Base-by-base conservation (phyloP, 2,329 filamentous ascomycete genomes). In the Arachnomyces sp. region DNA sequence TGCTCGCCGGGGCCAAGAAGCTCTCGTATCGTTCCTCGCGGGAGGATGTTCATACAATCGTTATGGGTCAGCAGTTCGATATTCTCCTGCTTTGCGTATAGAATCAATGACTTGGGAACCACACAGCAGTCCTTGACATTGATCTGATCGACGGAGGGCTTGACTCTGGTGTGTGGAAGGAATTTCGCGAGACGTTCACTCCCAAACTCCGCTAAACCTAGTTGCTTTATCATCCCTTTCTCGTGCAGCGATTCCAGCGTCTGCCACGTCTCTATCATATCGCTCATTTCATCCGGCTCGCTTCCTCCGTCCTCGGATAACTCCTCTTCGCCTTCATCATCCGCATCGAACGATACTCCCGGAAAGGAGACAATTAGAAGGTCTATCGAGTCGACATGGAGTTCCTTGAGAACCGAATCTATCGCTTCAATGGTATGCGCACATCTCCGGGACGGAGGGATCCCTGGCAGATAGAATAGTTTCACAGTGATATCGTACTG, bases 401-500 rank as follows among this genome's bases (percentile, higher is more conserved):
- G 69, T 63, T 94, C 86, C 59, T 82, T 84, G 49, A 83, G 72
- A 7, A 96, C 89, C 7, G 95, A 66, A 38, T 78, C 71, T 50
- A 98, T 72, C 1, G 92, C 90, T 56, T 93, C 84, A 40, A 75
- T 67, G 7, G 85, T 84, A 57, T 95, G 82, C 40, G 72, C 69
- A 50, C 76, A 77, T 44, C 90, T 78, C 48, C 79, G 67, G 13
- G 73, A 72, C 2, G 77, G 67, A 7, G 81, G 73, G 39, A 86
- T 77, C 13, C 76, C 77, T 3, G 87, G 84, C 18, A 96, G 74
- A 63, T 92, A 93, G 71, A 98, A 98, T 15, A 98, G 68, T 66
- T 98, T 98, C 45, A 92, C 82, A 1, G 90, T 95, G 55, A 95
- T 88, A 58, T 95, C 88, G 68, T 98, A 98, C 51, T 88, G 81